Evolutionary conservation across 176 grass and related monocot species (phyloP).

Genomic region (Olyra latifolia): DNA sequence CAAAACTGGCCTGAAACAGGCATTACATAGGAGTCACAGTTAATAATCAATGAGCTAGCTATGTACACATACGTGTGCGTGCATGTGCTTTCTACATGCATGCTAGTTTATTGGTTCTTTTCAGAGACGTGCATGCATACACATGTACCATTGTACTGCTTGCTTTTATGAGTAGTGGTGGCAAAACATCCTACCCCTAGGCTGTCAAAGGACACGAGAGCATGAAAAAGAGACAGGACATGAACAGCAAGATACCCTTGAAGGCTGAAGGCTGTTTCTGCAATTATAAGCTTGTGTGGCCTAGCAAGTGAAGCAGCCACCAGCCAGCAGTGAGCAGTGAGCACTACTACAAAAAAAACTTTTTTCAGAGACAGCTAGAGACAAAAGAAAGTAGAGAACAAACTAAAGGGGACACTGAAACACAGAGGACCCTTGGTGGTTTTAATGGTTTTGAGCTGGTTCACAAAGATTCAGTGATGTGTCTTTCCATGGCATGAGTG

Average conservation of each 20-base stretch:
- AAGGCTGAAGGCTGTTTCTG: slow-evolving; percentile 44
- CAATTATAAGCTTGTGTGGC: slow-evolving; percentile 44
- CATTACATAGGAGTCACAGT: slow-evolving; percentile 25
- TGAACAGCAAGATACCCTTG: slow-evolving; percentile 56
- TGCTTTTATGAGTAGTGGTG: slow-evolving; percentile 6
- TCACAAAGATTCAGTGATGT: slow-evolving; percentile 53
- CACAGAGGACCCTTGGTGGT: slow-evolving; percentile 47
- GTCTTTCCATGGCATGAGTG: slow-evolving; percentile 66
- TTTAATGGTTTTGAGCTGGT: slow-evolving; percentile 41
- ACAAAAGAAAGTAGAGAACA: slow-evolving; percentile 61
- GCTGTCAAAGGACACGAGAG: slow-evolving; percentile 45
- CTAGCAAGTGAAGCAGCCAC: slow-evolving; percentile 39
- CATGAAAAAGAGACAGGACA: slow-evolving; percentile 55
- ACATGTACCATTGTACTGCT: slow-evolving; percentile 31
- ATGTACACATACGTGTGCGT: slow-evolving; percentile 50
- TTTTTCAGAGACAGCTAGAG: slow-evolving; percentile 71
- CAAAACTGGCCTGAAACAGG: slow-evolving; percentile 16
- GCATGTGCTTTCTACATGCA: slow-evolving; percentile 57
- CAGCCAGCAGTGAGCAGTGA: slow-evolving; percentile 20
- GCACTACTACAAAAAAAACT: slow-evolving; percentile 30
- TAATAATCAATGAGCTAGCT: slow-evolving; percentile 17
- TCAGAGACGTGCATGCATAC: slow-evolving; percentile 52
- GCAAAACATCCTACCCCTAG: slow-evolving; percentile 26
- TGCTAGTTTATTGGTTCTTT: slow-evolving; percentile 47
- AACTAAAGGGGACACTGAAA: slow-evolving; percentile 51